Conservation (phyloP, 148 eudicot species). For the Arbutus unedo region DNA sequence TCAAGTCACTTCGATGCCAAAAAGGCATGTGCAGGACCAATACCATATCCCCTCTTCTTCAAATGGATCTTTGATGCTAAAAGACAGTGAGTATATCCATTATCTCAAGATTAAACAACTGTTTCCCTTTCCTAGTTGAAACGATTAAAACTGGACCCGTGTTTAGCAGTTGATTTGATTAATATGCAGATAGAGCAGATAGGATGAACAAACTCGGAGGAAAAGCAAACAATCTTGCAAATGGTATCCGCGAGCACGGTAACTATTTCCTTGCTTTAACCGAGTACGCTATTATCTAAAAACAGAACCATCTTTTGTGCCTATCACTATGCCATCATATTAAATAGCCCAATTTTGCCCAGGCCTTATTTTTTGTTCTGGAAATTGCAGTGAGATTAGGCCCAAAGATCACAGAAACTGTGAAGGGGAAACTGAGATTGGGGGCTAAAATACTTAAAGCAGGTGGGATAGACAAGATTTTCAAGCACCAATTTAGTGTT, state of each 20-base stretch:
- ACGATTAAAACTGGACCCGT: background rate
- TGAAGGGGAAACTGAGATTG: constrained; percentile 39
- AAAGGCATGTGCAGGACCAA: constrained; percentile 21
- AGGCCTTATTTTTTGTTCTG: background rate
- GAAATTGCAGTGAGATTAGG: constrained; percentile 27
- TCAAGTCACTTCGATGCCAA: constrained; percentile 9
- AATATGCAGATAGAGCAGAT: background rate
- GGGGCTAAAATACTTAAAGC: constrained; percentile 36
- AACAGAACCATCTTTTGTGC: background rate
- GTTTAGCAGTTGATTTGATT: background rate
- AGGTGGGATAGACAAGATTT: constrained; percentile 43
- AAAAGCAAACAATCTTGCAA: constrained; percentile 10
- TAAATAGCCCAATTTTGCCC: background rate
- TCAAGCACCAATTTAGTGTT: constrained; percentile 35
- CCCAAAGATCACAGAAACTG: constrained; percentile 30
- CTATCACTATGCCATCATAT: background rate
- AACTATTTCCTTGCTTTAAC: constrained; percentile 11
- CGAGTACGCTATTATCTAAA: background rate
- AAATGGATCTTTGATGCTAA: constrained; percentile 18
- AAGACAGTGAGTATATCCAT: constrained; percentile 14
- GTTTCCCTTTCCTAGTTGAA: background rate
- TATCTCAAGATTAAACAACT: no score
- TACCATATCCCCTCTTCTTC: constrained; percentile 7
- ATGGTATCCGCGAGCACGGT: constrained; percentile 10
- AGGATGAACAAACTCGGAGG: background rate